Evolutionary conservation across 2,329 filamentous ascomycete species (phyloP).

Genomic region (Fusarium pseudonygamai): DNA sequence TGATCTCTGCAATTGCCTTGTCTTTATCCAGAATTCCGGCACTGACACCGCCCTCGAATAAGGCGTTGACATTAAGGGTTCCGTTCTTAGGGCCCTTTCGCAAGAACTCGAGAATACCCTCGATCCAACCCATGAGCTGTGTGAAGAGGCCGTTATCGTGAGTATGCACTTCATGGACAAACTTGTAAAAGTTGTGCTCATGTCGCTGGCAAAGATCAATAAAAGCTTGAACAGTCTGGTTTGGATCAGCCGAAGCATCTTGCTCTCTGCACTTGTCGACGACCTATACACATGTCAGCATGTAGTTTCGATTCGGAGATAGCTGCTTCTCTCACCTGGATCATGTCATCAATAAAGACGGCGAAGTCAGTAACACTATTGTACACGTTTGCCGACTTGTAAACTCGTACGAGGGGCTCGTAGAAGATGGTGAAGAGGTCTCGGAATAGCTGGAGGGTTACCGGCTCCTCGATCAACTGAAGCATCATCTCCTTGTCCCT

Average conservation of each 20-base stretch:
- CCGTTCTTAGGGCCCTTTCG: conserved; percentile 86
- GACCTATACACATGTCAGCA: conserved; percentile 54
- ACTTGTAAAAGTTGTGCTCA: conserved; percentile 98
- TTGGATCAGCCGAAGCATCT: conserved; percentile 93
- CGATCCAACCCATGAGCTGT: conserved; percentile 96
- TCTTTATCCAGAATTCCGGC: conserved; percentile 74
- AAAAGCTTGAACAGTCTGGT: conserved; percentile 97
- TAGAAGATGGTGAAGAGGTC: conserved; percentile 99
- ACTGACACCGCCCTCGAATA: conserved; percentile 83
- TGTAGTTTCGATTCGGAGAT: not conserved
- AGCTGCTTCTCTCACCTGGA: conserved; percentile 66
- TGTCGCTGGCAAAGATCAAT: conserved; percentile 96
- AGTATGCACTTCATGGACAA: conserved; percentile 96
- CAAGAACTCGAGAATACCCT: conserved; percentile 93
- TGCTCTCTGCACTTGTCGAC: conserved; percentile 73
- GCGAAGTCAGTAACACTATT: conserved; percentile 97
- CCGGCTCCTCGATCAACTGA: conserved; percentile 91
- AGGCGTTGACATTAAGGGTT: conserved; percentile 91
- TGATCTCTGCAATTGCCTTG: conserved; percentile 80
- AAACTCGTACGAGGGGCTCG: conserved; percentile 94
- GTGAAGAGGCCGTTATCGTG: conserved; percentile 98
- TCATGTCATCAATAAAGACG: conserved; percentile 90
- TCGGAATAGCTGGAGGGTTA: conserved; percentile 94
- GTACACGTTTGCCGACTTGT: conserved; percentile 99
- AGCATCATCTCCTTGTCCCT: conserved; percentile 98